phyloP scores from a whole-genome alignment of 1,139 yeast genomes.

The Pichia terricola region DNA sequence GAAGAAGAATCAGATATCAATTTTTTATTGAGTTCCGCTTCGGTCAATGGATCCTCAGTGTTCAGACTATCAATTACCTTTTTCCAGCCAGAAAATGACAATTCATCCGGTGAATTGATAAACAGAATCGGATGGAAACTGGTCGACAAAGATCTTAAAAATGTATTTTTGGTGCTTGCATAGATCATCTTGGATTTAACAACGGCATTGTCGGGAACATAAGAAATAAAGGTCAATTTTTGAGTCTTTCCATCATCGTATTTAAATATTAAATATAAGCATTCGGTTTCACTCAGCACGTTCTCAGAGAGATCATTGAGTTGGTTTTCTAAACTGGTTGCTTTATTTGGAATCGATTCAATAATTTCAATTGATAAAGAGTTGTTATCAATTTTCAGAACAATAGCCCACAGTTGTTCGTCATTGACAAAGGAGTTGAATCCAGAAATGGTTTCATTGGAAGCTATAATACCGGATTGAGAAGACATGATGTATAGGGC shows the following conservation, averaged over 20 bases:
- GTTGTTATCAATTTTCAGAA: constrained; percentile 29
- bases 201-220: constrained; percentile 78
- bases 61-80: constrained; percentile 29
- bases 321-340: constrained; percentile 26
- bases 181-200: constrained; percentile 86
- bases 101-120: constrained; percentile 55
- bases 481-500: constrained; percentile 27
- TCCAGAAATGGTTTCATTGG: constrained; percentile 37
- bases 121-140: constrained; percentile 42
- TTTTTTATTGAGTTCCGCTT: constrained; percentile 46
- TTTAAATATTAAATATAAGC: constrained; percentile 51
- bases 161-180: constrained; percentile 78
- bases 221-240: constrained; percentile 52
- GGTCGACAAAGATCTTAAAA: constrained; percentile 57
- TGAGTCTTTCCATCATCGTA: constrained; percentile 20
- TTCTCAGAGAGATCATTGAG: constrained; percentile 30
- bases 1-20: constrained; percentile 8
- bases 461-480: constrained; percentile 26
- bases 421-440: constrained; percentile 28
- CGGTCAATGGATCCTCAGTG: constrained; percentile 42
- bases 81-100: constrained; percentile 42
- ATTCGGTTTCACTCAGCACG: constrained; percentile 37
- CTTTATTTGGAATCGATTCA: neutral
- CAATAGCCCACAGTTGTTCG: too few species aligned
- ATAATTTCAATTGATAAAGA: constrained; percentile 10